Percentiles rank a stretch among this genome's conserved stretches.
Evolutionary conservation across 768 basidiomycete genomes (phyloP).

Genomic region (Mycena vitilis): DNA sequence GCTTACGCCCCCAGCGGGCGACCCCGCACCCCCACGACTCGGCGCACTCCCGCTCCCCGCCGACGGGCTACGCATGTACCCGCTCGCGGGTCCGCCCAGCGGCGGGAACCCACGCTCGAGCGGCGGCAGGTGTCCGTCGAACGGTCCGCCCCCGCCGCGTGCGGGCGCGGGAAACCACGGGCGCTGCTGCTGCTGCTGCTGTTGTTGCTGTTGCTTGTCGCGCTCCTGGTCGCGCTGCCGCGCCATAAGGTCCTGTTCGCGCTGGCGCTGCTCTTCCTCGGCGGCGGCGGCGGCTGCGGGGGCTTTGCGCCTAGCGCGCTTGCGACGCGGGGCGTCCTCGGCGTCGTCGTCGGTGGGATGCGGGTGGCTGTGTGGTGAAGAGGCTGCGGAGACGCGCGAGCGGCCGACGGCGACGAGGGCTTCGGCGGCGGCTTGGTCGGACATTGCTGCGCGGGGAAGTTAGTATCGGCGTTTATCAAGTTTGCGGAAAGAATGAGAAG

Average conservation of each 20-base stretch:
- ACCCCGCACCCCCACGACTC: constrained; percentile 33
- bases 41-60: constrained; percentile 24
- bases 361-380: constrained; percentile 37
- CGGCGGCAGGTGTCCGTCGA: constrained; percentile 41
- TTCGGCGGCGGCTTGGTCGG: constrained; percentile 91
- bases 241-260: constrained; percentile 39
- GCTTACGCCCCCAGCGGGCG: constrained; percentile 21
- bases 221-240: constrained; percentile 45
- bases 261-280: constrained; percentile 37
- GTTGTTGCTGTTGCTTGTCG: constrained; percentile 40
- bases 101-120: constrained; percentile 32
- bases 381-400: constrained; percentile 28
- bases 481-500: too few relatives aligned
- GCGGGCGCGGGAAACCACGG: constrained; percentile 41
- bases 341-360: constrained; percentile 55
- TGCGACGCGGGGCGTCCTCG: constrained; percentile 65
- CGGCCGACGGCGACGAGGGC: constrained; percentile 88
- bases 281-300: constrained; percentile 37
- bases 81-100: constrained; percentile 17
- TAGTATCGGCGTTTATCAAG: not conserved
- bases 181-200: constrained; percentile 41
- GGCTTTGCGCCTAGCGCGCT: constrained; percentile 63
- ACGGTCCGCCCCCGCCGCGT: constrained; percentile 43
- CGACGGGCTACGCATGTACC: constrained; percentile 47
- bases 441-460: constrained; percentile 55